Percentiles rank a stretch among this genome's conserved stretches.
Conservation (phyloP, 1,284 basidiomycete genomes). For the Malassezia slooffiae region DNA sequence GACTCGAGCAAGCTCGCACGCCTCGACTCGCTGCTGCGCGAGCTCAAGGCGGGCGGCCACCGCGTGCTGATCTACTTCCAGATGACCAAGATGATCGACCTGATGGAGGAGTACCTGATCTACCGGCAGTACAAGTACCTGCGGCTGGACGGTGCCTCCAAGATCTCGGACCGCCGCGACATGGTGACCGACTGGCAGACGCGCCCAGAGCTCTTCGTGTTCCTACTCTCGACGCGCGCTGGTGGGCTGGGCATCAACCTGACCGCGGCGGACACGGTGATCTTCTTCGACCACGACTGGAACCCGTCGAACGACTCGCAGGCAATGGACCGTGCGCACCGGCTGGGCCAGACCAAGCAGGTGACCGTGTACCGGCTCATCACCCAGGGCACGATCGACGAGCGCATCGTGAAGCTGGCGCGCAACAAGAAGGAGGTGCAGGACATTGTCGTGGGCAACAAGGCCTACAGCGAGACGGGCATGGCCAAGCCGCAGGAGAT, state of each 20-base stretch:
- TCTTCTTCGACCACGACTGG: conserved; percentile 99
- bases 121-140: conserved; percentile 97
- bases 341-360: conserved; percentile 94
- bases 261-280: conserved; percentile 81
- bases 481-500: conserved; percentile 94
- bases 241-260: conserved; percentile 97
- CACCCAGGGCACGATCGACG: conserved; percentile 92
- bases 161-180: conserved; percentile 88
- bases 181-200: conserved; percentile 99
- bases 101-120: conserved; percentile 97
- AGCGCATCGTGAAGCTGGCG: conserved; percentile 69
- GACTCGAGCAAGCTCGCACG: conserved; percentile 93
- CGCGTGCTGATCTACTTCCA: conserved; percentile 97
- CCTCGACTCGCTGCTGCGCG: conserved; percentile 74
- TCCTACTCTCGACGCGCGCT: conserved; percentile 80
- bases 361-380: conserved; percentile 97
- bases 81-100: conserved; percentile 99
- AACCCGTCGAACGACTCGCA: conserved; percentile 90
- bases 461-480: conserved; percentile 54
- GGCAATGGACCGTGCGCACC: conserved; percentile 98
- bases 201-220: conserved; percentile 54
- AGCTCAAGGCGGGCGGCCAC: conserved; percentile 86
- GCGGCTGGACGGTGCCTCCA: conserved; percentile 85
- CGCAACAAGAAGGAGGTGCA: conserved; percentile 52
- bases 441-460: conserved; percentile 97